Conservation (phyloP, 768 basidiomycete genomes). For the Gautieria morchelliformis region DNA sequence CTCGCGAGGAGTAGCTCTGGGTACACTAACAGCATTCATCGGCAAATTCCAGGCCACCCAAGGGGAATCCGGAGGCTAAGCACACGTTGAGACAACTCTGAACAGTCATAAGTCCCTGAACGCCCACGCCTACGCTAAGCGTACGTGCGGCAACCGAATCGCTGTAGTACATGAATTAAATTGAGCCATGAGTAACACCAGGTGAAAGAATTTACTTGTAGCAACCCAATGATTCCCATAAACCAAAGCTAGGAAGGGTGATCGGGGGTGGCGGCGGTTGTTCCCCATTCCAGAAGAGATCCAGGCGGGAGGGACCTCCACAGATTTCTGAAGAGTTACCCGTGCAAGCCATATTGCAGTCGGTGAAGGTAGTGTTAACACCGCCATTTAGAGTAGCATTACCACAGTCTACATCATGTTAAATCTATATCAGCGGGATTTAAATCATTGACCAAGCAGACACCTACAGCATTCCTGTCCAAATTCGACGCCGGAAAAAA, state of each 20-base stretch:
- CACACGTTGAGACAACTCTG: conserved; percentile 54
- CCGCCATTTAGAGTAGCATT: conserved; percentile 40
- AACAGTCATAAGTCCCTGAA: conserved; percentile 38
- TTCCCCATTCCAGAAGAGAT: conserved; percentile 55
- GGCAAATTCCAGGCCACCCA: conserved; percentile 32
- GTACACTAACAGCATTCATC: conserved; percentile 46
- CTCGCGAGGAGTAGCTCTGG: neutral
- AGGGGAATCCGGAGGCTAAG: conserved; percentile 39
- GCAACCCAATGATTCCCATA: conserved; percentile 68
- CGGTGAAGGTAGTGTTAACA: conserved; percentile 33
- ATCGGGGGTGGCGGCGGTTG: conserved; percentile 45
- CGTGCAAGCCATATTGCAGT: conserved; percentile 55
- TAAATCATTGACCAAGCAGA: neutral
- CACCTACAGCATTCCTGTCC: conserved; percentile 51
- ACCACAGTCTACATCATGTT: conserved; percentile 49
- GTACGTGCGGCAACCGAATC: conserved; percentile 9
- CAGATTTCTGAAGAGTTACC: conserved; percentile 51
- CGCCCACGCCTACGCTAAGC: conserved; percentile 11
- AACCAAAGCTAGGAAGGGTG: conserved; percentile 44
- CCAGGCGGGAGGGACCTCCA: conserved; percentile 50
- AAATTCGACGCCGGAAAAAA: conserved; percentile 67
- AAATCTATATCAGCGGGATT: conserved; percentile 2
- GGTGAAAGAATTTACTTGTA: conserved; percentile 38
- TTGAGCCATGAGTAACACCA: neutral
- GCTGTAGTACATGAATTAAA: neutral